Evolutionary conservation across 345 rosid genomes (phyloP).

Genomic region (Atalantia buxifolia): DNA sequence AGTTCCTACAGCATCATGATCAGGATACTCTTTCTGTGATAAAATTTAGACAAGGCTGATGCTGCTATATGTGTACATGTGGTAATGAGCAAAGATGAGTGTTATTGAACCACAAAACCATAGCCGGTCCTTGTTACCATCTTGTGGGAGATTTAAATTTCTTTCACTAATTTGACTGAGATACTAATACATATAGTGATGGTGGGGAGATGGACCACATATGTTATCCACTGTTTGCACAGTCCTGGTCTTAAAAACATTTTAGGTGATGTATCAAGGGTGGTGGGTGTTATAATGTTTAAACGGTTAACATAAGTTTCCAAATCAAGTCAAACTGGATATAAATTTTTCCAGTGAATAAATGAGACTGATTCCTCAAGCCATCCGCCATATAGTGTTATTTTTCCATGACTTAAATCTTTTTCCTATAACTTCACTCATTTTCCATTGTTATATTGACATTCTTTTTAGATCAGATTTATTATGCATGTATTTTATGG

Average conservation of each 20-base stretch:
- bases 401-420: neutral
- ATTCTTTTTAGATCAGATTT: too few species aligned
- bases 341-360: neutral
- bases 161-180: neutral
- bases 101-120: neutral
- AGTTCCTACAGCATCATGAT: neutral
- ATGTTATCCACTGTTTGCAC: neutral
- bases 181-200: neutral
- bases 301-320: neutral
- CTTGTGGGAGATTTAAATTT: neutral
- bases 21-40: neutral
- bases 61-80: neutral
- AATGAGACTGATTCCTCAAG: neutral
- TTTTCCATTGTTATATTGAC: too few species aligned
- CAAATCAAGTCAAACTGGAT: neutral
- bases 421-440: neutral
- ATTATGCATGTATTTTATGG: neutral
- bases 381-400: neutral
- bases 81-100: neutral
- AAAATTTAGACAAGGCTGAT: neutral
- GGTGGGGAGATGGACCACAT: neutral
- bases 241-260: neutral
- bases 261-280: neutral
- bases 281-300: neutral
- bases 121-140: neutral